Base-by-base conservation (phyloP, 257 asterid species). In the Handroanthus guayacan region DNA sequence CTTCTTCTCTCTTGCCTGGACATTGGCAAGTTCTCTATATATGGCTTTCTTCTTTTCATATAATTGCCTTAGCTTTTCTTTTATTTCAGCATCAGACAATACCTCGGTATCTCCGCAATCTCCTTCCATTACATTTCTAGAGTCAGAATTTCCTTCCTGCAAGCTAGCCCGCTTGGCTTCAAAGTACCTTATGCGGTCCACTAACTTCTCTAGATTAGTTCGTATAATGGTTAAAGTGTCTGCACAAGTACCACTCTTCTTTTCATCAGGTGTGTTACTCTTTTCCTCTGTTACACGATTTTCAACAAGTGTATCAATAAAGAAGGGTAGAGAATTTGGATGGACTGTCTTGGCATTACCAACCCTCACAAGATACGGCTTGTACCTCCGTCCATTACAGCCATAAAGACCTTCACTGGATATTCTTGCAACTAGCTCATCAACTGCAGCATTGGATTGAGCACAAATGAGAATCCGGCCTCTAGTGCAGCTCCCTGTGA, bases 361-460 rank as follows among this genome's bases (percentile, higher is more conserved):
- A 81, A 95, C 98, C 83, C 99, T 87, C 79, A 95, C 98, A 67
- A 95, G 91, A 89, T 88, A 93, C 72, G 99, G 99, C 75, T 81
- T 95, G 81, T 88, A 87, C 75, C 73, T 83, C 79, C 72, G 76
- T 82, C 99, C 99, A 87, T 92, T 85, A 74, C 84, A 74, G 25
- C 86, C 96, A 87, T 84, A 86, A 57, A 95, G 88, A 64, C 98
- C 98, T 80, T 88, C 97, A 75, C 88, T 83, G 14, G 91, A 86
- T 83, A 95, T 85, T 88, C 99, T 86, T 63, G 97, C 87, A 43
- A 95, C 97, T 65, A 95, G 83, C 84, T 95, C 99, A 82, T 95
- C 99, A 68, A 95, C 98, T 67, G 99, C 98, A 76, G 99, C 99
- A 89, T 95, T 95, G 65, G 99, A 95, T 74, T 95, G 98, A 69